These are phyloP conservation scores for Avena eriantha DNA, from an alignment of 176 grass and related monocot species.

Conservation along the genomic window DNA sequence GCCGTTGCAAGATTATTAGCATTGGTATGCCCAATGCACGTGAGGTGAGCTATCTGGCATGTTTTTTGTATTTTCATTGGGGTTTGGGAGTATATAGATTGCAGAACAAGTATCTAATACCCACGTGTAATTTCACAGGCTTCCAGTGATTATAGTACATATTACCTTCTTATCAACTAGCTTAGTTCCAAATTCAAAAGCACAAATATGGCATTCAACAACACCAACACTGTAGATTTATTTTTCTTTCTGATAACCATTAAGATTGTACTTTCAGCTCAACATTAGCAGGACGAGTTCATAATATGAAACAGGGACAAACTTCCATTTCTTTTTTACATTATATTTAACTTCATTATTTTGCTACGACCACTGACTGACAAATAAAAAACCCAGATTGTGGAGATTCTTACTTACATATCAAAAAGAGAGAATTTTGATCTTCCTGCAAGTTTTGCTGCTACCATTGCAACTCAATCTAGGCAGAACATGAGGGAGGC, in stretches of 20 bases:
- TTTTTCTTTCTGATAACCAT: neutral
- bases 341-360: constrained; percentile 10
- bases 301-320: constrained; percentile 20
- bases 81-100: neutral
- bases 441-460: constrained; percentile 60
- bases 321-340: constrained; percentile 1
- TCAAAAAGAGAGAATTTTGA: constrained; percentile 63
- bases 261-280: neutral
- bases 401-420: constrained; percentile 66
- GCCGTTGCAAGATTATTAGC: constrained; percentile 62
- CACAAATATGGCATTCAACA: neutral
- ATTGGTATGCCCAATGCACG: constrained; percentile 50
- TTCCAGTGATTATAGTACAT: neutral
- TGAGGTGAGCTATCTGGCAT: constrained; percentile 50
- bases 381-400: constrained; percentile 46
- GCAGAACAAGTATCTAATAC: constrained; percentile 4
- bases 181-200: neutral
- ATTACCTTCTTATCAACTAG: constrained; percentile 13
- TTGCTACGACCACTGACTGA: constrained; percentile 23
- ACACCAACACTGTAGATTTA: neutral
- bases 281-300: constrained; percentile 2
- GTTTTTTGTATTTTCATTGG: neutral
- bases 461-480: constrained; percentile 55
- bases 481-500: constrained; percentile 72
- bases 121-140: neutral